These are phyloP conservation scores for Podaxis sp. DNA, from an alignment of 768 basidiomycete genomes.

Conservation along the genomic window DNA sequence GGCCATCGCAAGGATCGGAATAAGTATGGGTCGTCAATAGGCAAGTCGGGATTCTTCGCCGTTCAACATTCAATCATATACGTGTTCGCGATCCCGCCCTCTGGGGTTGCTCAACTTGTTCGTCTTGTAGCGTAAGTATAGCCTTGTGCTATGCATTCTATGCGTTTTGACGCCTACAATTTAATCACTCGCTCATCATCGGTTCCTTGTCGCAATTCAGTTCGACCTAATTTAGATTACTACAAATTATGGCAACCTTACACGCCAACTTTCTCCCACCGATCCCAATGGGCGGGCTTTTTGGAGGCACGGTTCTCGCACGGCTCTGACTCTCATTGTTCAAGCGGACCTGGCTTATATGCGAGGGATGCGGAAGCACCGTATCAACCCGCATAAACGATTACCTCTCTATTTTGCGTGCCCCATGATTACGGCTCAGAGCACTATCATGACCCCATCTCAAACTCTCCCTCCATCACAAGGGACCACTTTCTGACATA, in stretches of 20 bases:
- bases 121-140: conserved; percentile 31
- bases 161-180: not conserved
- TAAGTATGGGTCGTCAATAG: conserved; percentile 31
- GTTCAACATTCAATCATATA: conserved; percentile 33
- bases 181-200: not conserved
- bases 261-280: not conserved
- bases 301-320: not conserved
- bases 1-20: conserved; percentile 27
- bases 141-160: conserved; percentile 35
- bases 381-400: not conserved
- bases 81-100: conserved; percentile 1
- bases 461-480: not conserved
- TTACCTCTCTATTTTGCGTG: not conserved
- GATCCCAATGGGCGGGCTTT: not conserved
- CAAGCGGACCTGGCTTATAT: not conserved
- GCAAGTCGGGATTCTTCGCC: conserved; percentile 30
- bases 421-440: not conserved
- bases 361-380: not conserved
- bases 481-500: not conserved
- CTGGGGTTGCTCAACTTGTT: not conserved
- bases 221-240: conserved; percentile 25
- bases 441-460: not conserved
- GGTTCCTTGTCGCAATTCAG: not conserved
- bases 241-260: conserved; percentile 18
- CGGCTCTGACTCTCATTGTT: not conserved